Percentiles rank a stretch among this genome's conserved stretches.
Evolutionary conservation across 164 flowering plant species (phyloP).

Genomic region (Litsea cubeba): DNA sequence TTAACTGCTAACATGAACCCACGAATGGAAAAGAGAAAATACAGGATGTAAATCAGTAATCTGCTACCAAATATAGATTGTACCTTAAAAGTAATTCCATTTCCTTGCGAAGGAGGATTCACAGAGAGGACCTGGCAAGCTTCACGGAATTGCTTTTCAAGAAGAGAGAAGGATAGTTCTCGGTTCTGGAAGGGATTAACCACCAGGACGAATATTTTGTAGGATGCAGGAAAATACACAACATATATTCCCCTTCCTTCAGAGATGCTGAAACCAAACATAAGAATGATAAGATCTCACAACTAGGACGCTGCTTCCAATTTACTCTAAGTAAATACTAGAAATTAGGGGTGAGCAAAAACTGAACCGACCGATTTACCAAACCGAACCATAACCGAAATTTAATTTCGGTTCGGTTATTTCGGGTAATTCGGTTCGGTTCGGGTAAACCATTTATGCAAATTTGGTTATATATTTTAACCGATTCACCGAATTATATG

Average conservation of each 20-base stretch:
- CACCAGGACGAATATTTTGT: constrained; percentile 54
- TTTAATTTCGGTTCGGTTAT: no score
- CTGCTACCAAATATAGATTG: not conserved
- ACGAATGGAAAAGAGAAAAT: not conserved
- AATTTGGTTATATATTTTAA: no score
- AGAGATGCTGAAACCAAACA: constrained; percentile 48
- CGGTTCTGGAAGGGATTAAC: constrained; percentile 82
- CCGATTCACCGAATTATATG: no score
- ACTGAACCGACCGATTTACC: no score
- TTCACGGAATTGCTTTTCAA: constrained; percentile 77
- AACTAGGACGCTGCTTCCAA: not conserved
- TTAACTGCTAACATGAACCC: not conserved
- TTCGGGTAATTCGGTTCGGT: no score
- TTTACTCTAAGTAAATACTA: not conserved
- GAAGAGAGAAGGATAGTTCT: constrained; percentile 61
- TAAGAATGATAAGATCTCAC: not conserved
- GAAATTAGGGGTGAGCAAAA: no score
- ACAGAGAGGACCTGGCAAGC: constrained; percentile 65
- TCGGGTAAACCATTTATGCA: no score
- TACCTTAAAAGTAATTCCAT: constrained; percentile 63
- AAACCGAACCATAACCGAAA: no score
- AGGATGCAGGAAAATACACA: constrained; percentile 60
- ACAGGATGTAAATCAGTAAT: not conserved
- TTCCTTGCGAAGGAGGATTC: constrained; percentile 36
- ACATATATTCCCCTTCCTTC: constrained; percentile 79